Conservation (phyloP, 1,139 yeast species). For the Candida tetrigidarum region DNA sequence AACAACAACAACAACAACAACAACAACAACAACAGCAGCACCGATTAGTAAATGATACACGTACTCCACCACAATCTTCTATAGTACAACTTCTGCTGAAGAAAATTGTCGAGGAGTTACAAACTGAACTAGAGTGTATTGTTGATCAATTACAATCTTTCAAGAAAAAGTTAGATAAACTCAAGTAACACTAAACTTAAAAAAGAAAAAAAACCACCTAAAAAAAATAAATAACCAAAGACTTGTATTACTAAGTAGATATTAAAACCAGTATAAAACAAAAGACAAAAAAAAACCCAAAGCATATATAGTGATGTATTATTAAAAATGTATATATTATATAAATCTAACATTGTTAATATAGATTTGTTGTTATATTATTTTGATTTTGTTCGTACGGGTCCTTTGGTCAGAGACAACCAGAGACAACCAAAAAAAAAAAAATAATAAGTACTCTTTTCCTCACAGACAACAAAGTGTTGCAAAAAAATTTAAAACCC, state of each 20-base stretch:
- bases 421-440: neutral
- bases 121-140: neutral
- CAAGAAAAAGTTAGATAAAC: neutral
- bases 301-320: neutral
- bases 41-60: too few relatives aligned
- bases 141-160: neutral
- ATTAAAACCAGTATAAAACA: neutral
- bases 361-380: neutral
- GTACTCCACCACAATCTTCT: neutral
- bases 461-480: neutral
- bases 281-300: neutral
- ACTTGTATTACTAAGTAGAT: neutral
- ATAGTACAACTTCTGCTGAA: neutral
- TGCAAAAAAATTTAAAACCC: too few relatives aligned
- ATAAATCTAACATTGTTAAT: neutral
- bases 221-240: too few relatives aligned
- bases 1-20: neutral
- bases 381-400: neutral
- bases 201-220: too few relatives aligned
- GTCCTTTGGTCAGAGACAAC: neutral
- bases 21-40: too few relatives aligned
- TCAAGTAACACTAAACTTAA: neutral
- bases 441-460: too few relatives aligned
- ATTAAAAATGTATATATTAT: neutral
- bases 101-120: neutral